Evolutionary conservation across 805 yeast genomes (phyloP).

Genomic region (Sugiyamaella qingdaonensis): DNA sequence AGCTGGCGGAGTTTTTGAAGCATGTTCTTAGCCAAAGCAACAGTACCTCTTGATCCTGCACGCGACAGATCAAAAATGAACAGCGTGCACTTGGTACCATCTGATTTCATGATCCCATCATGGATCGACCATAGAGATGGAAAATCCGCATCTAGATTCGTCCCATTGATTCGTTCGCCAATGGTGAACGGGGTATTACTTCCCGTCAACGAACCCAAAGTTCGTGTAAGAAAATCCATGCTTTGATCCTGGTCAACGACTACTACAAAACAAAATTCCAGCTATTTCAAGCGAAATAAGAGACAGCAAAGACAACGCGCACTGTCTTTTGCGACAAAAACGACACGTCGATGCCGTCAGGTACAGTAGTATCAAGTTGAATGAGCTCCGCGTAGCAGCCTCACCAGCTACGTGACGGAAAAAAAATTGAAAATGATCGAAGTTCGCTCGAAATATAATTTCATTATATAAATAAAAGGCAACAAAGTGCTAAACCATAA

Average conservation of each 20-base stretch:
- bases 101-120: constrained; percentile 51
- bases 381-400: not conserved
- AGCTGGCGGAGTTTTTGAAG: constrained; percentile 49
- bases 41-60: constrained; percentile 19
- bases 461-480: not conserved
- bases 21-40: constrained; percentile 43
- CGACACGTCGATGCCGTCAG: not conserved
- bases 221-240: constrained; percentile 33
- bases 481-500: not conserved
- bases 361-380: not conserved
- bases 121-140: constrained; percentile 59
- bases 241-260: not conserved
- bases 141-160: constrained; percentile 28
- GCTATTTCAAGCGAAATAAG: not conserved
- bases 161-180: constrained; percentile 23
- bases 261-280: not conserved
- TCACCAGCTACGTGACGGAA: too few species aligned
- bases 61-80: constrained; percentile 54
- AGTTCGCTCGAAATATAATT: not conserved
- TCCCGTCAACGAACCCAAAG: constrained; percentile 27
- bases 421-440: too few species aligned
- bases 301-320: too few species aligned
- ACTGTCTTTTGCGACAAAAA: not conserved
- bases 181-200: constrained; percentile 28
- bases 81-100: constrained; percentile 50